Conservation (phyloP, 1,284 basidiomycete species). For the Wolfiporia cocos region DNA sequence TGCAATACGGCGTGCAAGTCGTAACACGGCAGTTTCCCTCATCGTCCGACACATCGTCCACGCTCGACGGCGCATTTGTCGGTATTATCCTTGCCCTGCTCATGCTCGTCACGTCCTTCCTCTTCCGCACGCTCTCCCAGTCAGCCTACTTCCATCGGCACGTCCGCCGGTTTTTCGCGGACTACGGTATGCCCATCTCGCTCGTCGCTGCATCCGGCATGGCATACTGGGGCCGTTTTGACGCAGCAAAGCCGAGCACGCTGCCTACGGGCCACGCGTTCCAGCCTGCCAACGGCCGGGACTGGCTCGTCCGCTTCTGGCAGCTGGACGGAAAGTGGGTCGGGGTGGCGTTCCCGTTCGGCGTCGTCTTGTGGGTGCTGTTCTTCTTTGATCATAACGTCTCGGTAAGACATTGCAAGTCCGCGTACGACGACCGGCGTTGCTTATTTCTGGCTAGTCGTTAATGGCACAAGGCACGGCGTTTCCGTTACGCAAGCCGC, state of each 20-base stretch:
- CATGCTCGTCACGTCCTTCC: slow-evolving; percentile 69
- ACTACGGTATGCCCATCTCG: slow-evolving; percentile 88
- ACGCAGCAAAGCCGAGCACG: slow-evolving; percentile 55
- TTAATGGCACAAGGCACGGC: slow-evolving; percentile 91
- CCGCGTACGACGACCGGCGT: too few species aligned
- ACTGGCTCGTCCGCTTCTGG: slow-evolving; percentile 93
- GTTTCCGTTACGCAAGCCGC: slow-evolving; percentile 87
- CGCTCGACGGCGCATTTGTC: slow-evolving; percentile 56
- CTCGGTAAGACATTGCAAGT: slow-evolving; percentile 46
- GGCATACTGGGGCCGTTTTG: slow-evolving; percentile 84
- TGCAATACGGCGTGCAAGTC: slow-evolving; percentile 87
- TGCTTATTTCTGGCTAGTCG: too few species aligned
- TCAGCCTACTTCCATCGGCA: slow-evolving; percentile 68
- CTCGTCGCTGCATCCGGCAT: slow-evolving; percentile 68
- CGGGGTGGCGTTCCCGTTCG: slow-evolving; percentile 75
- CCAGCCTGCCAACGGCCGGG: slow-evolving; percentile 64
- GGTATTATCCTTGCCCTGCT: slow-evolving; percentile 74
- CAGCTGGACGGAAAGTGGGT: slow-evolving; percentile 87
- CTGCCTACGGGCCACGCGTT: slow-evolving; percentile 70
- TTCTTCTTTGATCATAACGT: slow-evolving; percentile 86
- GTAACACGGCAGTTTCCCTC: slow-evolving; percentile 67
- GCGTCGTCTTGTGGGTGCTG: slow-evolving; percentile 63
- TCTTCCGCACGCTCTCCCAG: slow-evolving; percentile 63
- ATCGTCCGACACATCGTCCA: slow-evolving; percentile 19
- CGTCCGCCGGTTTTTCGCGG: slow-evolving; percentile 70